Evolutionary conservation across 2,329 filamentous ascomycete genomes (phyloP).

Genomic region (Pseudocercospora fijiensis): DNA sequence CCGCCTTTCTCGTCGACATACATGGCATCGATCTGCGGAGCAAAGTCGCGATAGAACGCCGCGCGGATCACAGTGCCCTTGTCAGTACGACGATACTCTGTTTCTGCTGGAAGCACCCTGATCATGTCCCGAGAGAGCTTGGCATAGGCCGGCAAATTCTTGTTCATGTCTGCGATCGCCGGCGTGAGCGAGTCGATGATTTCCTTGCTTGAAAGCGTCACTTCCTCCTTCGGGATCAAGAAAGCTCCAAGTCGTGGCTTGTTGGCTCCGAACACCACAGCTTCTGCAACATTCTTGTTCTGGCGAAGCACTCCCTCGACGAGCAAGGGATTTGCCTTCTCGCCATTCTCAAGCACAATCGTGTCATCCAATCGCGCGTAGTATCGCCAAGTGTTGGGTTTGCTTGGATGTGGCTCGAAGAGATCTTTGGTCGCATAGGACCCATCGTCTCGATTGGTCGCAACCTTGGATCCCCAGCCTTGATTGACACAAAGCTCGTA

Average conservation of each 20-base stretch:
- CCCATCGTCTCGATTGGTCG: constrained; percentile 47
- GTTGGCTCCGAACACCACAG: constrained; percentile 45
- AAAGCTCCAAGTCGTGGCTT: constrained; percentile 53
- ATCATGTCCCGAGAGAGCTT: constrained; percentile 55
- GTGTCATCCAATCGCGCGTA: constrained; percentile 30
- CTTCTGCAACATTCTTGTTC: constrained; percentile 32
- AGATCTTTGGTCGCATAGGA: constrained; percentile 37
- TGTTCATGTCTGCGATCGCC: constrained; percentile 52
- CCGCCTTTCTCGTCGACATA: constrained; percentile 39
- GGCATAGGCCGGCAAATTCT: constrained; percentile 50
- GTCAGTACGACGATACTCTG: constrained; percentile 52
- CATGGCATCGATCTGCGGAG: constrained; percentile 46
- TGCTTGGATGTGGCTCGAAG: constrained; percentile 28
- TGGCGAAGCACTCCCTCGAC: constrained; percentile 22
- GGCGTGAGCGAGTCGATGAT: constrained; percentile 52
- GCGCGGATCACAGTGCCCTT: constrained; percentile 56
- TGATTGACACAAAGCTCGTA: constrained; percentile 44
- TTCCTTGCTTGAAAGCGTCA: constrained; percentile 42
- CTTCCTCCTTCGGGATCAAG: constrained; percentile 50
- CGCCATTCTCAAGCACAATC: constrained; percentile 30
- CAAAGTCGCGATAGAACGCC: constrained; percentile 49
- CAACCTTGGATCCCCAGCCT: constrained; percentile 34
- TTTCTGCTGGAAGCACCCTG: constrained; percentile 45
- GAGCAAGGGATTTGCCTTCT: constrained; percentile 25
- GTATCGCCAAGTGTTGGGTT: constrained; percentile 26